Base-by-base conservation (phyloP, 495 filamentous ascomycete genomes). In the Trichoderma orchidacearum region DNA sequence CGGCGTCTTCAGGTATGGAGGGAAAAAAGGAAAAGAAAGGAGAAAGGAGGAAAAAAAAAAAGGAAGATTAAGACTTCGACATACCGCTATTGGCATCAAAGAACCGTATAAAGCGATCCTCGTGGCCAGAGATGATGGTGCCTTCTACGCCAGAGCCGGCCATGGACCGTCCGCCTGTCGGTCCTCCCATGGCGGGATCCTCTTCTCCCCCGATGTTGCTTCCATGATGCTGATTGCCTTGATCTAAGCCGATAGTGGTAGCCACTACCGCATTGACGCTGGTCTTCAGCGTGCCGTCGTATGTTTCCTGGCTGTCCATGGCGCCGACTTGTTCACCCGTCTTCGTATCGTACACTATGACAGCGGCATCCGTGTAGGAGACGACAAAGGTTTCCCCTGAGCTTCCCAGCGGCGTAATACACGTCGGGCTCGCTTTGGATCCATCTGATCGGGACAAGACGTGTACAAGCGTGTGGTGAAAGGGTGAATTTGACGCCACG, bases 71-170 rank as follows among this genome's bases (percentile, higher is more conserved):
- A 52, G 18, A 62, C n/a, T 41, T 21, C n/a, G 7, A 84, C 89
- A 68, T 82, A 97, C 93, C 93, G 71, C 88, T 95, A 65, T 97
- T 97, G 23, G 93, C 93, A 75, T 98, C 93, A 63, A 95, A 98
- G 76, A 98, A 94, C 60, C 93, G 77, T 60, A 98, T 90, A 64
- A 87, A 96, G 61, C 85, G 81, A 72, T 98, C 93, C 69, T 98
- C 93, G 66, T 97, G 90, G 60, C 93, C 93, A 52, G 84, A 93
- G 60, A 97, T 94, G 34, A 98, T 84, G 35, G 92, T 85, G 6
- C 93, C 94, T 62, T 96, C 90, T 1, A 95, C 83, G 23, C 87
- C 91, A 23, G 80, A 85, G 9, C 75, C 71, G n/a, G 67, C 68
- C 67, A 70, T 72, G 2, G 73, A 68, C 8, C 68, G 70, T 59